phyloP scores from a whole-genome alignment of 2,329 filamentous ascomycete species.

The Xylaria sp. region DNA sequence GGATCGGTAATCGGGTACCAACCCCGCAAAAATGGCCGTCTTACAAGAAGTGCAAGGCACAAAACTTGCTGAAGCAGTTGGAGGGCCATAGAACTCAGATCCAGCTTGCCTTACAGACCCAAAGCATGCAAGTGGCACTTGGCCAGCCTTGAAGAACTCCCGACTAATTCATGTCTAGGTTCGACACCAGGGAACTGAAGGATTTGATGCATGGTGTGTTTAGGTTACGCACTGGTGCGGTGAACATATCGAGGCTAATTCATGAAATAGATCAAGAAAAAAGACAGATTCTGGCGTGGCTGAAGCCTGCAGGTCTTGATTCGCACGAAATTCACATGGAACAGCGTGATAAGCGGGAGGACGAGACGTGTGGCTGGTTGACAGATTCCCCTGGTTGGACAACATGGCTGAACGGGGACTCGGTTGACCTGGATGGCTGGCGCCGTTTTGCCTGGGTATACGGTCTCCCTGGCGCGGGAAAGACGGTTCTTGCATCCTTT shows the following conservation, averaged over 20 bases:
- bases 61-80: conserved; percentile 14
- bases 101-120: conserved; percentile 7
- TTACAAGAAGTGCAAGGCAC: conserved; percentile 13
- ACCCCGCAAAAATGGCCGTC: neutral
- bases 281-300: conserved; percentile 16
- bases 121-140: conserved; percentile 11
- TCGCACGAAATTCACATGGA: conserved; percentile 21
- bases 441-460: conserved; percentile 20
- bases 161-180: conserved; percentile 8
- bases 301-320: conserved; percentile 12
- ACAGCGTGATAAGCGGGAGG: conserved; percentile 21
- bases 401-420: conserved; percentile 17
- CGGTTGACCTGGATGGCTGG: conserved; percentile 5
- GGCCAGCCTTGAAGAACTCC: neutral
- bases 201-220: conserved; percentile 8
- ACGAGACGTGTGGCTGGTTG: conserved; percentile 24
- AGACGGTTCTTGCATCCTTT: conserved; percentile 35
- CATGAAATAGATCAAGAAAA: conserved; percentile 11
- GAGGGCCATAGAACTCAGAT: conserved; percentile 12
- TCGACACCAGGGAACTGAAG: conserved; percentile 8
- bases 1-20: neutral
- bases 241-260: conserved; percentile 3
- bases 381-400: conserved; percentile 11
- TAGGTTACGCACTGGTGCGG: neutral
- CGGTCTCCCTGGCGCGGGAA: conserved; percentile 31